A percentile compares a stretch with the other conserved stretches of the same genome.
Conservation (phyloP, 2,329 filamentous ascomycete genomes). For the Huntiella omanensis region DNA sequence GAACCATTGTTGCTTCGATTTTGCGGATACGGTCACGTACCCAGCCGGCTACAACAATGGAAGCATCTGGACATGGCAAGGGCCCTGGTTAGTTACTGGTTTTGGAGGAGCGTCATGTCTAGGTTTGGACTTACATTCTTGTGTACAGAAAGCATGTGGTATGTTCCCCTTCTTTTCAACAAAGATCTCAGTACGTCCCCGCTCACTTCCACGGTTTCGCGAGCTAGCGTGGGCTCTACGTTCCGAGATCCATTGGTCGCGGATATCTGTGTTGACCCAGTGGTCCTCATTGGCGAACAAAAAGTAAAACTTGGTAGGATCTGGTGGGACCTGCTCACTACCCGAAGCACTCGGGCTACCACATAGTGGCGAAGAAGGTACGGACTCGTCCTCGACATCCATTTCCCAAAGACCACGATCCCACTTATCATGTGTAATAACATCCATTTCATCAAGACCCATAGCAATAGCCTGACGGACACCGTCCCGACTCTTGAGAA, state of each 20-base stretch:
- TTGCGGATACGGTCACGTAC: constrained; percentile 11
- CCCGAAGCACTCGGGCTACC: not conserved
- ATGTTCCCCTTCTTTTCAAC: constrained; percentile 34
- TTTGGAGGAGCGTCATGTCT: constrained; percentile 2
- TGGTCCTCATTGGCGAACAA: constrained; percentile 42
- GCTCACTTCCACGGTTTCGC: constrained; percentile 13
- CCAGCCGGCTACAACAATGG: constrained; percentile 10
- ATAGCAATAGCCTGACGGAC: constrained; percentile 41
- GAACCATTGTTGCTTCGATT: constrained; percentile 11
- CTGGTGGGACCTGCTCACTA: constrained; percentile 2
- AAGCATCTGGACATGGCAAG: constrained; percentile 5
- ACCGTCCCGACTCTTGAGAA: constrained; percentile 36
- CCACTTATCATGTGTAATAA: constrained; percentile 40
- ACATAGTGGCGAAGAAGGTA: not conserved
- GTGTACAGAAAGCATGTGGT: constrained; percentile 40
- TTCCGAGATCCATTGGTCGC: constrained; percentile 34
- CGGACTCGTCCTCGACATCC: constrained; percentile 6
- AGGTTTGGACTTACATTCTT: constrained; percentile 18
- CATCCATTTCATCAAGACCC: constrained; percentile 39
- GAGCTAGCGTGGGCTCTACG: constrained; percentile 3
- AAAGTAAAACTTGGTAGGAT: constrained; percentile 31
- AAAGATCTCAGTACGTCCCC: constrained; percentile 26
- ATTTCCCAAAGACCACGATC: constrained; percentile 36
- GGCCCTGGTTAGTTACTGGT: too few species aligned
- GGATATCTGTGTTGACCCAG: constrained; percentile 38